phyloP scores from a whole-genome alignment of 352 stramenopile species.

The Phytophthora pisi region DNA sequence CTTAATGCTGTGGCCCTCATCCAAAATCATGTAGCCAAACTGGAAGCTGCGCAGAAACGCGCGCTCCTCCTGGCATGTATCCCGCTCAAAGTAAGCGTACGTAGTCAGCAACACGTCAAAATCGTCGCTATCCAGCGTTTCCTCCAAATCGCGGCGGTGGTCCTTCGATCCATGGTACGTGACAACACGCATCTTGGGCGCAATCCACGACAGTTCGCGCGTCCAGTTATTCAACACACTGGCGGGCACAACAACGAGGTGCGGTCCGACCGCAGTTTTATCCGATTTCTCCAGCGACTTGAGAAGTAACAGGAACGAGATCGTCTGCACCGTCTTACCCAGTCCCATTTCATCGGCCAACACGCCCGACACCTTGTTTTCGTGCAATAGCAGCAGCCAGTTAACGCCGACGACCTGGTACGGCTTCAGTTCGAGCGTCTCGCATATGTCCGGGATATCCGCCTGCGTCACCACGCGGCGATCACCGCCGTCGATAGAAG shows the following conservation, averaged over 20 bases:
- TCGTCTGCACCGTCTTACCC: conserved; percentile 93
- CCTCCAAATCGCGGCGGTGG: conserved; percentile 60
- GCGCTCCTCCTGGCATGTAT: conserved; percentile 83
- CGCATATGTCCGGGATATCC: conserved; percentile 72
- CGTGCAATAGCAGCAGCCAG: conserved; percentile 77
- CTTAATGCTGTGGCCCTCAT: conserved; percentile 94
- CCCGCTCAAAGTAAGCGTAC: conserved; percentile 92
- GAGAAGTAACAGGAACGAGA: conserved; percentile 76
- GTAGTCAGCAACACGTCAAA: conserved; percentile 92
- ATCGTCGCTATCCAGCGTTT: conserved; percentile 47
- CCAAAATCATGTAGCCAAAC: conserved; percentile 94
- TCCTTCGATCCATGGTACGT: conserved; percentile 85
- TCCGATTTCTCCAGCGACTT: conserved; percentile 43
- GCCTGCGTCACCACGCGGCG: conserved; percentile 63
- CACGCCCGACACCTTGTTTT: conserved; percentile 83
- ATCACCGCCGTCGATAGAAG: conserved; percentile 46
- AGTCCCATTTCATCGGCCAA: conserved; percentile 92
- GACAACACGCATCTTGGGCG: conserved; percentile 86
- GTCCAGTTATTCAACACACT: conserved; percentile 94
- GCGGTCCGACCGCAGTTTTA: conserved; percentile 56
- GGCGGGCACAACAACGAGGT: conserved; percentile 93
- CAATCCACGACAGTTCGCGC: conserved; percentile 93
- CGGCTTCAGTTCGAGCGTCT: conserved; percentile 80
- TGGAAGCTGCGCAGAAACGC: conserved; percentile 77
- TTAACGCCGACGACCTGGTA: conserved; percentile 89